A percentile compares a stretch with the other conserved stretches of the same genome.
phyloP scores from a whole-genome alignment of 257 asterid species.

The Avicennia marina region DNA sequence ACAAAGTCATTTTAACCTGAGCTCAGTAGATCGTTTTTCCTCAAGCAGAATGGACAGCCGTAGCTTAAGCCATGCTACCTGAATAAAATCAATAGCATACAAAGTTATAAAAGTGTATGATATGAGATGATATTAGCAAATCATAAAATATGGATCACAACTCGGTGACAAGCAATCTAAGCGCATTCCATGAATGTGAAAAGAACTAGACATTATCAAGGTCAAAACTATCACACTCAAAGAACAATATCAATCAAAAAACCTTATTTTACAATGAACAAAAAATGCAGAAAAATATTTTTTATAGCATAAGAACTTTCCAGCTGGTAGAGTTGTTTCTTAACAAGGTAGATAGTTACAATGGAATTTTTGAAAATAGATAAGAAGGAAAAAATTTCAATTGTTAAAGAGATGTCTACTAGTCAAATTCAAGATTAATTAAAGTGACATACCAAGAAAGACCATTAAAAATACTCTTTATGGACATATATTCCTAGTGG shows the following conservation, averaged over 20 bases:
- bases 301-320: too few relatives aligned
- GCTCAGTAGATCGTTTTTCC: conserved; percentile 87
- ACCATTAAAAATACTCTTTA: not conserved
- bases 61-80: conserved; percentile 89
- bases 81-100: conserved; percentile 22
- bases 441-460: not conserved
- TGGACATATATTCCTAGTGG: too few relatives aligned
- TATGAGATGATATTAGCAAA: too few relatives aligned
- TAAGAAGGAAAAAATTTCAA: too few relatives aligned
- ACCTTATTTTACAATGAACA: too few relatives aligned
- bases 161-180: conserved; percentile 1
- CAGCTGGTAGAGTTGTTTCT: too few relatives aligned
- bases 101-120: conserved; percentile 6
- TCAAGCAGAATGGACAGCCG: conserved; percentile 86
- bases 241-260: too few relatives aligned
- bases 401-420: not conserved
- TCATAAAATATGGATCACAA: too few relatives aligned
- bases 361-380: not conserved
- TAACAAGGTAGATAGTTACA: too few relatives aligned
- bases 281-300: too few relatives aligned
- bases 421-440: not conserved
- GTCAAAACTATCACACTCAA: not conserved
- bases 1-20: conserved; percentile 46
- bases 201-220: not conserved
- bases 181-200: not conserved